Conservation (phyloP, 345 rosid genomes). For the Moricandia moricandioides region DNA sequence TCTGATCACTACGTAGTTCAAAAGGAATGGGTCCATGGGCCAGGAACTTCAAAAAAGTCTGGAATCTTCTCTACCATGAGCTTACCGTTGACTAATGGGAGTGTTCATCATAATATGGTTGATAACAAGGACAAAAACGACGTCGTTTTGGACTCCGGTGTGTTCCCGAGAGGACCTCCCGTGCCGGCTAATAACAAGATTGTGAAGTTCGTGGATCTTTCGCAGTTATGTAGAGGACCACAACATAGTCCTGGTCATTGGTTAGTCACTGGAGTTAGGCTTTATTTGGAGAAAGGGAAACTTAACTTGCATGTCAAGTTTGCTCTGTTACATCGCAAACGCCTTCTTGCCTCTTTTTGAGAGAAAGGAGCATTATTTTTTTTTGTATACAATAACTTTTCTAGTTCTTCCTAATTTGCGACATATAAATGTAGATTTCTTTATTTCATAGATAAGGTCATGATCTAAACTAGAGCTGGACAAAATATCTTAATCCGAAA, state of each 20-base stretch:
- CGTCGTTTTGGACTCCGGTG: constrained; percentile 65
- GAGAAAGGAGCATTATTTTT: not conserved
- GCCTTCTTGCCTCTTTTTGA: constrained; percentile 15
- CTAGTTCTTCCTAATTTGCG: not conserved
- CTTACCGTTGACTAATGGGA: constrained; percentile 46
- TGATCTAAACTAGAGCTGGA: no score
- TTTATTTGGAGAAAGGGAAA: constrained; percentile 73
- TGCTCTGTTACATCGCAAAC: constrained; percentile 48
- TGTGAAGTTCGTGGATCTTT: constrained; percentile 63
- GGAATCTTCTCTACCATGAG: constrained; percentile 73
- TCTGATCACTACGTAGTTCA: constrained; percentile 40
- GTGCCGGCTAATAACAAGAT: constrained; percentile 69
- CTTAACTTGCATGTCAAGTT: constrained; percentile 76
- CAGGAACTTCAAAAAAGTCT: constrained; percentile 56
- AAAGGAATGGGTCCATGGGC: constrained; percentile 62
- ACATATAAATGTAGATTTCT: constrained; percentile 16
- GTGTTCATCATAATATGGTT: constrained; percentile 37
- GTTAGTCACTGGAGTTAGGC: constrained; percentile 77
- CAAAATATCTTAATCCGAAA: no score
- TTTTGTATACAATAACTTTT: not conserved
- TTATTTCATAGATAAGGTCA: constrained; percentile 2
- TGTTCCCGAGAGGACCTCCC: constrained; percentile 85
- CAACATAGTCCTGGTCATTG: constrained; percentile 91
- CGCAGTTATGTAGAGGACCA: constrained; percentile 76
- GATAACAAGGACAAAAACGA: constrained; percentile 38